Conservation (phyloP, 2,329 filamentous ascomycete genomes). For the Clarireedia monteithiana region DNA sequence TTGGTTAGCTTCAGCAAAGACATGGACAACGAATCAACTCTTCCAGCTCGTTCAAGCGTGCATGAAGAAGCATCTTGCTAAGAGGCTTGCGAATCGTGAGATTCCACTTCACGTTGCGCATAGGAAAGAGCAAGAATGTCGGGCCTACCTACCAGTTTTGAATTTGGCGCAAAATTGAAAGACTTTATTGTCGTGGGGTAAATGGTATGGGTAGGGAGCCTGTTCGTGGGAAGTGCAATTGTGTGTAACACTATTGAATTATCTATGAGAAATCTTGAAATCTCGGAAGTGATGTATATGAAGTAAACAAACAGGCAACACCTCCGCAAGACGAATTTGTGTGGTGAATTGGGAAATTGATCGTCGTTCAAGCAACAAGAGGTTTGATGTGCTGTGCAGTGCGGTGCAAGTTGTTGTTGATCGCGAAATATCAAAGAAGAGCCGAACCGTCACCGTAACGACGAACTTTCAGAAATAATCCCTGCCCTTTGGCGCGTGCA, state of each 20-base stretch:
- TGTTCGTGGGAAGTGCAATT: neutral
- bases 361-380: conserved; percentile 1
- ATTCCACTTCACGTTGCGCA: neutral
- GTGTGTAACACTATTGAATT: neutral
- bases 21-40: conserved; percentile 9
- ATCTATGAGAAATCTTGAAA: neutral
- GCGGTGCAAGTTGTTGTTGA: conserved; percentile 2
- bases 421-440: neutral
- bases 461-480: neutral
- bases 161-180: conserved; percentile 4
- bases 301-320: neutral
- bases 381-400: neutral
- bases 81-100: neutral
- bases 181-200: conserved; percentile 8
- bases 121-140: conserved; percentile 1
- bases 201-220: neutral
- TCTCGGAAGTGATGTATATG: neutral
- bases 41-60: conserved; percentile 15
- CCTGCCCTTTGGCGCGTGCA: neutral
- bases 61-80: conserved; percentile 15
- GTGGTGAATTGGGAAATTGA: neutral
- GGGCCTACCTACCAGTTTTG: conserved; percentile 1
- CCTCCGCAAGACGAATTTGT: neutral
- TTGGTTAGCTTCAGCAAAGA: conserved; percentile 21
- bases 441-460: conserved; percentile 3